Base-by-base conservation (phyloP, 2,329 filamentous ascomycete species). In the Trichoderma oligosporum region DNA sequence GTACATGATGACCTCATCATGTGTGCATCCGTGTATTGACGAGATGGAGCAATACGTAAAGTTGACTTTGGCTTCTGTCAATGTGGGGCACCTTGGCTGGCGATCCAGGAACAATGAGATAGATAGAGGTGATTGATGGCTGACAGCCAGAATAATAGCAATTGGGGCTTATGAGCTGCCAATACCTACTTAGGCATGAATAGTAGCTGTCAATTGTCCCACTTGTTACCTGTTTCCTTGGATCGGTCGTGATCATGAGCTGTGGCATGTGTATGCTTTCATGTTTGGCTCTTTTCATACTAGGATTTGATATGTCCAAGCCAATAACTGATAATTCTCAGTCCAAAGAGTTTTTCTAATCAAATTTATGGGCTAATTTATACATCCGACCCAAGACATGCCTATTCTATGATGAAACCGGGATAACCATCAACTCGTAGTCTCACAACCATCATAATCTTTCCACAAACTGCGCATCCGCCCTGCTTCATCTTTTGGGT, bases 1-100 rank as follows among this genome's bases (percentile, higher is more conserved):
- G 35, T 58, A 58, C 39, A 25, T 46, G 39, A 58, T 58, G 56
- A 58, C 47, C 56, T 58, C 56, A 58, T 58, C 14, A 41, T 27
- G 46, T 5, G 29, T 38, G 41, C 41, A 58, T 53, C 41, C 33
- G 42, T n/a, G 41, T 39, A 58, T 41, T 55, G 51, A 27, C 41
- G 39, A 55, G 29, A 53, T 14, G 16, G 39, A n/a, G 14, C 38
- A 35, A 44, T 53, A 53, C 51, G 51, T 54, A 54, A 54, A 39
- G 39, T 25, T 25, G 29, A 31, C 9, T 38, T 25, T 35, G 16
- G 14, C n/a, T 49, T 4, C 25, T 18, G 7, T 35, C 33, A 35
- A 22, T 27, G 51, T 54, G 51, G 51, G 18, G 25, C 51, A 27
- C 45, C 29, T 14, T 54, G 38, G 29, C 41, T 25, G 41, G 29